Evolutionary conservation across 2,329 filamentous ascomycete species (phyloP).

Genomic region (Neonectria coccinea): DNA sequence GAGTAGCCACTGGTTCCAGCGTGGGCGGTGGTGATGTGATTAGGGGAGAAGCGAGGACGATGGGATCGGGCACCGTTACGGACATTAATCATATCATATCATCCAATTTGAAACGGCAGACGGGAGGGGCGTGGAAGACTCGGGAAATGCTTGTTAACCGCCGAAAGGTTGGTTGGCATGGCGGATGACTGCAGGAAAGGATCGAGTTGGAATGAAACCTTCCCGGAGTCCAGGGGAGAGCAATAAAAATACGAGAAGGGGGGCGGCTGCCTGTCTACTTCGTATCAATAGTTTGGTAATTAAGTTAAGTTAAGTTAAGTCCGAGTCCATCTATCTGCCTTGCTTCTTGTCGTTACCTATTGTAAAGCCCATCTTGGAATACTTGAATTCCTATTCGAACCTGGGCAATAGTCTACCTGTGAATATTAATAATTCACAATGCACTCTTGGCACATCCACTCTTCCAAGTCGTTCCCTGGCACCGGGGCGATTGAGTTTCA

Average conservation of each 20-base stretch:
- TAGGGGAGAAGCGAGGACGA: background rate
- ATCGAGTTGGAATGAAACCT: background rate
- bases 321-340: no score
- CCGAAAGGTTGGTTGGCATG: background rate
- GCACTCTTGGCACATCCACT: background rate
- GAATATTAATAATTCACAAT: conserved; percentile 1
- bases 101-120: background rate
- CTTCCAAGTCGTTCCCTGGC: background rate
- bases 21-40: background rate
- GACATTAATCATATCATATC: background rate
- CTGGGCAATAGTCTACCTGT: background rate
- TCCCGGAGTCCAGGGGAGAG: background rate
- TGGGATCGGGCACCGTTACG: conserved; percentile 34
- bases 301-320: no score
- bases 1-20: conserved; percentile 11
- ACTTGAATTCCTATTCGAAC: no score
- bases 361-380: background rate
- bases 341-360: no score
- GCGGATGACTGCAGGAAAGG: background rate
- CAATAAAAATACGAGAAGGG: no score
- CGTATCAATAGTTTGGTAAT: no score
- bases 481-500: conserved; percentile 25
- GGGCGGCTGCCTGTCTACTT: no score
- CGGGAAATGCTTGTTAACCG: background rate
- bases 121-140: background rate